phyloP scores from a whole-genome alignment of 1,284 basidiomycete species.

The Cutaneotrichosporon curvatum region DNA sequence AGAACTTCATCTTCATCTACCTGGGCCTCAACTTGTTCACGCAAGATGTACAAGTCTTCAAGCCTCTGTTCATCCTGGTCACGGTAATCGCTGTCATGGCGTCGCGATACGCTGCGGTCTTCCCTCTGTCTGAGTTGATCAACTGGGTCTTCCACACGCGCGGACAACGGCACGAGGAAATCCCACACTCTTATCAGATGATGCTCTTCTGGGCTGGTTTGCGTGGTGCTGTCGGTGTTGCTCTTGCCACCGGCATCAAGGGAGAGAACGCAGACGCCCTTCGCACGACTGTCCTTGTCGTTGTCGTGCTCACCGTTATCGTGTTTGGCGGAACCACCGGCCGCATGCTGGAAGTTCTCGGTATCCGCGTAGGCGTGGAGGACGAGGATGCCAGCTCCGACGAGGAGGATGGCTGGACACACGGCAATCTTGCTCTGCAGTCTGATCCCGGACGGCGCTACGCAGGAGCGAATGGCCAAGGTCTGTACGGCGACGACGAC shows the following conservation, averaged over 20 bases:
- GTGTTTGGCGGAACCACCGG: conserved; percentile 95
- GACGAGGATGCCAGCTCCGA: conserved; percentile 76
- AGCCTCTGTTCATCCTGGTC: conserved; percentile 89
- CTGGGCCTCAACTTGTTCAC: conserved; percentile 95
- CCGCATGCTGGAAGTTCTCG: conserved; percentile 94
- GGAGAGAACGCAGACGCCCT: conserved; percentile 85
- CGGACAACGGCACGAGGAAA: conserved; percentile 74
- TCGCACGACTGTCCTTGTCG: conserved; percentile 87
- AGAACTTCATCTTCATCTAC: conserved; percentile 99
- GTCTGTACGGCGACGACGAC: conserved; percentile 33
- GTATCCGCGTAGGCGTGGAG: conserved; percentile 90
- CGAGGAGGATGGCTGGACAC: conserved; percentile 53
- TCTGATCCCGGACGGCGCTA: conserved; percentile 40
- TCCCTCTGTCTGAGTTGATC: conserved; percentile 91
- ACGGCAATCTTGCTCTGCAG: conserved; percentile 34
- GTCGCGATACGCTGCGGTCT: conserved; percentile 91
- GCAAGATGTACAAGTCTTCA: conserved; percentile 77
- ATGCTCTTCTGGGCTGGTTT: conserved; percentile 99
- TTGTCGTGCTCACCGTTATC: conserved; percentile 90
- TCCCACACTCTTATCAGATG: conserved; percentile 94
- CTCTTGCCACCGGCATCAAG: conserved; percentile 88
- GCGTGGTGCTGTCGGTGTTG: conserved; percentile 92
- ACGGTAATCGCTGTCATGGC: conserved; percentile 80
- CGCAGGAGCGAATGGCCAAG: conserved; percentile 38
- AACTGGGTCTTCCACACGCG: conserved; percentile 80